These are phyloP conservation scores for Thalassiosira allenii DNA, from an alignment of 352 stramenopile genomes.

Conservation along the genomic window DNA sequence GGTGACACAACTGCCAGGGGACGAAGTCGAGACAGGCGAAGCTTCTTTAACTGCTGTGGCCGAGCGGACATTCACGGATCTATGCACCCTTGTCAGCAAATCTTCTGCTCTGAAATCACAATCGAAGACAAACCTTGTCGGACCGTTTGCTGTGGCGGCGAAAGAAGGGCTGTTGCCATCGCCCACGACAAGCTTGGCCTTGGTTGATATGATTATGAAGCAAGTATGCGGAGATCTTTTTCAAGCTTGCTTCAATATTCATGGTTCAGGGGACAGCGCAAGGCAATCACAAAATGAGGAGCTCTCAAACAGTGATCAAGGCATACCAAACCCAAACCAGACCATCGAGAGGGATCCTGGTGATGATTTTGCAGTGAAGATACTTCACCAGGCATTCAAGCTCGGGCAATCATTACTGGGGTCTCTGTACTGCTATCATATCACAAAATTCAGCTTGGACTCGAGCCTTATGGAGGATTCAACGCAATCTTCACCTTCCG, in stretches of 20 bases:
- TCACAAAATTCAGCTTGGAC: constrained; percentile 47
- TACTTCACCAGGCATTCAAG: constrained; percentile 42
- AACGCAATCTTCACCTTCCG: constrained; percentile 24
- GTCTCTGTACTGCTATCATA: constrained; percentile 47
- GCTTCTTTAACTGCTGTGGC: constrained; percentile 45
- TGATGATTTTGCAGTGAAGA: constrained; percentile 47
- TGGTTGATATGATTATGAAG: constrained; percentile 76
- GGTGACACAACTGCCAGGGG: background rate
- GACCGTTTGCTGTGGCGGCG: constrained; percentile 50
- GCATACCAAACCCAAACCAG: too few species aligned
- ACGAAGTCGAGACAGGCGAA: constrained; percentile 4
- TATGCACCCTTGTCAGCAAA: constrained; percentile 48
- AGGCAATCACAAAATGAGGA: constrained; percentile 6
- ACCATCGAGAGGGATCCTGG: constrained; percentile 4
- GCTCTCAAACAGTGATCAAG: background rate
- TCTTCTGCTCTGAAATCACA: constrained; percentile 15
- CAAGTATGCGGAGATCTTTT: constrained; percentile 61
- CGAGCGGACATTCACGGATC: constrained; percentile 47
- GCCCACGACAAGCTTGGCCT: constrained; percentile 66
- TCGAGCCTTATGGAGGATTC: constrained; percentile 26
- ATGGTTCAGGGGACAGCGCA: constrained; percentile 10
- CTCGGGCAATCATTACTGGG: constrained; percentile 50
- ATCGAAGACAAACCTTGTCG: constrained; percentile 19
- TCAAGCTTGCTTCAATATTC: constrained; percentile 40
- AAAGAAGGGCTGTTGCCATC: constrained; percentile 64